Conservation (phyloP, 192 early-diverging fungal genomes). For the Backusella liffmaniae region DNA sequence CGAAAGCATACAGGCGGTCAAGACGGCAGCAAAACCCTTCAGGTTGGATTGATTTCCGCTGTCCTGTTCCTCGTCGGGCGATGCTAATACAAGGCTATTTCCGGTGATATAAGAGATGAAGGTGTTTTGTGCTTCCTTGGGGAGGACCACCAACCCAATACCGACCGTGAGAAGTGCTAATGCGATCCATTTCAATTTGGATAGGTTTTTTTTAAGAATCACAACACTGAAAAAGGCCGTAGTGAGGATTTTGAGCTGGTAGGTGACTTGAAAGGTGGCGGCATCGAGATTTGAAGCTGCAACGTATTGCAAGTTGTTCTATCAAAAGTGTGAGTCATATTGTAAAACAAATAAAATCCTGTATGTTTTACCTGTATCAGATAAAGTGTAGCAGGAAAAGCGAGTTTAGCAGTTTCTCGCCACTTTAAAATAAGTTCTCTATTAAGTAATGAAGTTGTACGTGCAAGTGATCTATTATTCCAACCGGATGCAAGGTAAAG, state of each 20-base stretch:
- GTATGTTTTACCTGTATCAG: constrained; percentile 66
- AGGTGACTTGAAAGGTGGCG: constrained; percentile 97
- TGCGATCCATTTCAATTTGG: constrained; percentile 77
- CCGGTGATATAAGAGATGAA: constrained; percentile 25
- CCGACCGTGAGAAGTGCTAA: constrained; percentile 83
- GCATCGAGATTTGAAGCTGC: constrained; percentile 87
- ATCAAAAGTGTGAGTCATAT: too few species aligned
- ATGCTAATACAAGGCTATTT: neutral
- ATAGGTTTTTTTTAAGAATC: constrained; percentile 71
- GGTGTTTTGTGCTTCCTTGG: constrained; percentile 16
- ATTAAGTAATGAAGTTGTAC: constrained; percentile 15
- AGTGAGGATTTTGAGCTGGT: constrained; percentile 97
- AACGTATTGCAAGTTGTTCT: constrained; percentile 95
- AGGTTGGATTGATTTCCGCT: constrained; percentile 32
- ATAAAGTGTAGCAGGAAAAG: constrained; percentile 90
- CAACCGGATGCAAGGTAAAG: constrained; percentile 19
- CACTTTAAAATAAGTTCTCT: constrained; percentile 37
- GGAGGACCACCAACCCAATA: constrained; percentile 73
- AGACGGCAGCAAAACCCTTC: constrained; percentile 62
- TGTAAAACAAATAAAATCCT: too few species aligned
- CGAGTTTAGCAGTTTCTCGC: constrained; percentile 63
- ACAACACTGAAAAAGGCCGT: constrained; percentile 94
- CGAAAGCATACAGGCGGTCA: constrained; percentile 84
- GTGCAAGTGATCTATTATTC: constrained; percentile 22
- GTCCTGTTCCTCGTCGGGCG: constrained; percentile 7